Evolutionary conservation across 2,329 filamentous ascomycete species (phyloP).

Genomic region (Cladophialophora bantiana): DNA sequence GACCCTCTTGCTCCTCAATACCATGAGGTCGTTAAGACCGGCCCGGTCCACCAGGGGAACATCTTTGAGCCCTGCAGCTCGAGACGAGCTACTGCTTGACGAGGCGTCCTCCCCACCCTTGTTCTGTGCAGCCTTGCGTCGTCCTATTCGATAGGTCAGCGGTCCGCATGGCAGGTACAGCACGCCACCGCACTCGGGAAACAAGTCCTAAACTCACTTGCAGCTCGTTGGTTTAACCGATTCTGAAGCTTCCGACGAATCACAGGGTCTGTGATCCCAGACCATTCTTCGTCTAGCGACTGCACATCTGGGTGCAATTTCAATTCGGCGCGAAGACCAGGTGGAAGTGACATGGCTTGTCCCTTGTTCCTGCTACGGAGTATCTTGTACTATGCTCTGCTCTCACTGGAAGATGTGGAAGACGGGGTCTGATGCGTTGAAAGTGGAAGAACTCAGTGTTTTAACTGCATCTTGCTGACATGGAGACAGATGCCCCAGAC

Average conservation of each 20-base stretch:
- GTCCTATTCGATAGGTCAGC: conserved; percentile 35
- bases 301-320: conserved; percentile 38
- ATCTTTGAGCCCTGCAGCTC: conserved; percentile 8
- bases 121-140: conserved; percentile 33
- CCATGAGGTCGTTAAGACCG: conserved; percentile 23
- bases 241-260: conserved; percentile 54
- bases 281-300: conserved; percentile 54
- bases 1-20: conserved; percentile 5
- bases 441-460: neutral
- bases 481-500: neutral
- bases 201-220: conserved; percentile 23
- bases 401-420: neutral
- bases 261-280: conserved; percentile 53
- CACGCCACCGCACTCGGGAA: neutral
- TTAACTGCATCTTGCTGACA: conserved; percentile 15
- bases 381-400: neutral
- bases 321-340: conserved; percentile 28
- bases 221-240: conserved; percentile 55
- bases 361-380: neutral
- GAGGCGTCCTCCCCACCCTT: conserved; percentile 2
- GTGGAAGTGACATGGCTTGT: conserved; percentile 16
- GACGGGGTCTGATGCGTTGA: neutral
- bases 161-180: conserved; percentile 4
- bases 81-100: conserved; percentile 10
- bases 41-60: conserved; percentile 12